A percentile compares a stretch with the other conserved stretches of the same genome.
Evolutionary conservation across 768 basidiomycete genomes (phyloP).

Genomic region (Ramaria sp.): DNA sequence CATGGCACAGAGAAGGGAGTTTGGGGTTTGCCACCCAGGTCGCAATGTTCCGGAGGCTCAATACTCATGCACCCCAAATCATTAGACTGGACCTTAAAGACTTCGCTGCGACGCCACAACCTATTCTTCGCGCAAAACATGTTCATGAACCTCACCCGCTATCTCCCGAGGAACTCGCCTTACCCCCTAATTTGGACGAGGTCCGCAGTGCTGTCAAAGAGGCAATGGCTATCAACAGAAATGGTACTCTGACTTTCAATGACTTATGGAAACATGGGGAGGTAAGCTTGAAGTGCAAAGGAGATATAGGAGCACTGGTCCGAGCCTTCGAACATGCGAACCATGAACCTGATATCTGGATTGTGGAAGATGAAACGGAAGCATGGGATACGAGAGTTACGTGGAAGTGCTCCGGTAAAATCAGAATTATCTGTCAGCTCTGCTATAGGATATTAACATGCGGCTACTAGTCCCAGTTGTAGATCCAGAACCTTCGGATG

Average conservation of each 20-base stretch:
- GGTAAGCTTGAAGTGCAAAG: constrained; percentile 4
- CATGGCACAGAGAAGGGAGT: constrained; percentile 58
- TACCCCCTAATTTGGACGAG: constrained; percentile 3
- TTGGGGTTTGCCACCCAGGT: constrained; percentile 59
- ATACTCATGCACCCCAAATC: constrained; percentile 22
- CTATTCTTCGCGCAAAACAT: constrained; percentile 29
- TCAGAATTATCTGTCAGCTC: background rate
- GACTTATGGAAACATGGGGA: constrained; percentile 1
- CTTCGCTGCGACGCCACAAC: constrained; percentile 22
- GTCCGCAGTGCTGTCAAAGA: constrained; percentile 2
- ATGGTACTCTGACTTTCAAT: background rate
- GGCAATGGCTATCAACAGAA: background rate
- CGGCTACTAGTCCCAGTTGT: background rate
- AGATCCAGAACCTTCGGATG: background rate
- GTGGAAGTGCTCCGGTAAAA: constrained; percentile 5
- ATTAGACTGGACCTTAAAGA: constrained; percentile 9
- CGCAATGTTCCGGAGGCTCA: constrained; percentile 40
- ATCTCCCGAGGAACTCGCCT: constrained; percentile 33
- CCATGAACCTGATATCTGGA: constrained; percentile 1
- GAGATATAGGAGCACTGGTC: background rate
- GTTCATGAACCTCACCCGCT: constrained; percentile 36
- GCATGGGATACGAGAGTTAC: constrained; percentile 2
- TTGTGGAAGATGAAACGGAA: background rate
- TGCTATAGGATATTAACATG: background rate
- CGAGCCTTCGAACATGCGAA: background rate